Base-by-base conservation (phyloP, 1,284 basidiomycete genomes). In the Rhodotorula sp. region DNA sequence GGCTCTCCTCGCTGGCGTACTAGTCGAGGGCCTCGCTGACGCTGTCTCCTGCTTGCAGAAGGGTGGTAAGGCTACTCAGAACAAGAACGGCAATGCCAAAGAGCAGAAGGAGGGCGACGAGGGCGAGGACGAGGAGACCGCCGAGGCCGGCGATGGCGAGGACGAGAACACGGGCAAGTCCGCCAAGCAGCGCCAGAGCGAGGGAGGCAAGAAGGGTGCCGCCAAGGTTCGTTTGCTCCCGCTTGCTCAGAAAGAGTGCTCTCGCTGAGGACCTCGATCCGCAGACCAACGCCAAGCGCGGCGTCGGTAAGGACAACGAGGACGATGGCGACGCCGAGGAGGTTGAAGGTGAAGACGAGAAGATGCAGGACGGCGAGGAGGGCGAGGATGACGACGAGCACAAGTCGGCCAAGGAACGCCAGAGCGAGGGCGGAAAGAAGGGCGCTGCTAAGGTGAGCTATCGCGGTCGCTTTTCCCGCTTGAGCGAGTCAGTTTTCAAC, bases 401-500 rank as follows among this genome's bases (percentile, higher is more conserved):
- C 13, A 58, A 62, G 53, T 46, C 53, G 4, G 58, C 53, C 13
- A 62, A 54, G 24, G n/a, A 68, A 34, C 57, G 63, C 47, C 62
- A 72, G 34, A 47, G 57, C 30, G 64, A 58, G 27, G 70, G 66
- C 2, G 70, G 64, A 19, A 66, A 68, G 64, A 69, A 69, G 58
- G 59, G 60, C 61, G 67, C 68, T 10, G 62, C 71, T 27, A 72
- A 64, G 59, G 68, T 59, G 29, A 13, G 64, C 44, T 51, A 36
- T 20, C 8, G 9, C 22, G 19, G 1, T 17, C 36, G 4, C n/a
- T 4, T 22, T 15, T 34, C 19, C 30, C 6, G 15, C 46, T 27
- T 17, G 27, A 17, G 4, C 34, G 3, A 0, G 24, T 17, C 30
- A 0, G 22, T 29, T 11, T 20, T 51, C 15, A 19, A 3, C 6